Percentiles rank a stretch among this genome's conserved stretches.
These are phyloP conservation scores for Stentor roeselii DNA, from an alignment of 73 alveolate species.

Conservation along the genomic window DNA sequence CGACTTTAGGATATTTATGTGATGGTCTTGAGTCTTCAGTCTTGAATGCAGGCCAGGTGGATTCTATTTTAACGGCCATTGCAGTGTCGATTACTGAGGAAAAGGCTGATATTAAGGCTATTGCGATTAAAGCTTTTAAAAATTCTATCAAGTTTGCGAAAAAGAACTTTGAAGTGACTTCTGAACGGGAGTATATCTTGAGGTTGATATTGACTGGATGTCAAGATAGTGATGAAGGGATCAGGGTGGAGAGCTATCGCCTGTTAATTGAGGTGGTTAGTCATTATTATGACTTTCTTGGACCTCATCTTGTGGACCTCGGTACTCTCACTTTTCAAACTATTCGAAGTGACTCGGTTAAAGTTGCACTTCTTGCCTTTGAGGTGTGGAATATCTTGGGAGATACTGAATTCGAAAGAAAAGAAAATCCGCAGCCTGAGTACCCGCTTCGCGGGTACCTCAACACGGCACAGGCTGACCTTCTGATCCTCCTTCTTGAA, in stretches of 20 bases:
- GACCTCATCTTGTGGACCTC: not conserved
- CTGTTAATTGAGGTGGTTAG: not conserved
- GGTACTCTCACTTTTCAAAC: constrained; percentile 10
- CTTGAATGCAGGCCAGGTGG: not conserved
- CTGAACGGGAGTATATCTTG: constrained; percentile 16
- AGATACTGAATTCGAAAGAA: constrained; percentile 5
- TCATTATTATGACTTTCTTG: constrained; percentile 16
- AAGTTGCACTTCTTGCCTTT: not conserved
- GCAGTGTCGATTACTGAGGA: not conserved
- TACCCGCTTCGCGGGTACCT: constrained; percentile 1
- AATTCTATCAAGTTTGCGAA: constrained; percentile 18
- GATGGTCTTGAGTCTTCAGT: not conserved
- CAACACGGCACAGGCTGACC: constrained; percentile 16
- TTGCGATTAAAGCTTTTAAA: constrained; percentile 26
- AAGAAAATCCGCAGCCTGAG: not conserved
- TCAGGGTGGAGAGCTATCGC: not conserved
- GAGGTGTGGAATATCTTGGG: constrained; percentile 21
- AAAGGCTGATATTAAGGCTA: not conserved
- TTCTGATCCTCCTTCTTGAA: not conserved
- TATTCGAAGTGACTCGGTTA: not conserved
- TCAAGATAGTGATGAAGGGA: not conserved
- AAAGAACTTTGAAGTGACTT: not conserved
- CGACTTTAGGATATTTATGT: constrained; percentile 28
- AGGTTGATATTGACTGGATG: not conserved
- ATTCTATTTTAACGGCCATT: constrained; percentile 1